These are phyloP conservation scores for Penicillium ucsense DNA, from an alignment of 495 filamentous ascomycete species.

Conservation along the genomic window DNA sequence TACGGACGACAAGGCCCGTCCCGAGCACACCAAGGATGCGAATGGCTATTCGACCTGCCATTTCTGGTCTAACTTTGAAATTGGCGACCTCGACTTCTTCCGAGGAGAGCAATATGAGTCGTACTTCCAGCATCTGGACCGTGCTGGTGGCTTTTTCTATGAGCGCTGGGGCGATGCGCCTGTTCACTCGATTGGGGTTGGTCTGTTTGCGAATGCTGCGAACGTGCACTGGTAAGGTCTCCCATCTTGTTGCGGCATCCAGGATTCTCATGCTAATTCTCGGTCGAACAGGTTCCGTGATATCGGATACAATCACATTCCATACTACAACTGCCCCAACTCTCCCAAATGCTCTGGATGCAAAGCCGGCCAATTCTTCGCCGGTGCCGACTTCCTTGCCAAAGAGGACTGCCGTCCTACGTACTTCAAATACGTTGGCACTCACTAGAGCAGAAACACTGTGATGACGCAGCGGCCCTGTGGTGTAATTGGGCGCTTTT, in stretches of 20 bases:
- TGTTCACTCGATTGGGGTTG: slow-evolving; percentile 92
- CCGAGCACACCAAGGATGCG: slow-evolving; percentile 67
- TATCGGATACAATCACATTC: slow-evolving; percentile 97
- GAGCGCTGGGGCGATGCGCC: slow-evolving; percentile 98
- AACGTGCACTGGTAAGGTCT: slow-evolving; percentile 86
- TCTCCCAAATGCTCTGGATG: slow-evolving; percentile 91
- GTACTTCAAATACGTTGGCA: slow-evolving; percentile 93
- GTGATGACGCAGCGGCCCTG: slow-evolving; percentile 1
- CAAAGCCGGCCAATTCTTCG: slow-evolving; percentile 72
- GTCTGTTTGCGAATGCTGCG: slow-evolving; percentile 79
- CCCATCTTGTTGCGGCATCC: neutral
- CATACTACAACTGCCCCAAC: slow-evolving; percentile 97
- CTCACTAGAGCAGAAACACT: slow-evolving; percentile 42
- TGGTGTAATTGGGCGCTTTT: slow-evolving; percentile 6
- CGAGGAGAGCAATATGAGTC: slow-evolving; percentile 81
- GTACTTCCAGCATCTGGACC: slow-evolving; percentile 94
- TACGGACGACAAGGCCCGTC: slow-evolving; percentile 64
- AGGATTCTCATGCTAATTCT: slow-evolving; percentile 3
- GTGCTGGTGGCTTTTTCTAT: slow-evolving; percentile 95
- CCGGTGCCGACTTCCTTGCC: slow-evolving; percentile 72
- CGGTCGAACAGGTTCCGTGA: slow-evolving; percentile 78
- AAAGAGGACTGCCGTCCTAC: slow-evolving; percentile 92
- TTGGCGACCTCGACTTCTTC: slow-evolving; percentile 94
- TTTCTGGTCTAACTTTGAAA: slow-evolving; percentile 99
- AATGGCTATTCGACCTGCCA: slow-evolving; percentile 98